Base-by-base conservation (phyloP, 2,329 filamentous ascomycete genomes). In the Fusarium coffeatum region DNA sequence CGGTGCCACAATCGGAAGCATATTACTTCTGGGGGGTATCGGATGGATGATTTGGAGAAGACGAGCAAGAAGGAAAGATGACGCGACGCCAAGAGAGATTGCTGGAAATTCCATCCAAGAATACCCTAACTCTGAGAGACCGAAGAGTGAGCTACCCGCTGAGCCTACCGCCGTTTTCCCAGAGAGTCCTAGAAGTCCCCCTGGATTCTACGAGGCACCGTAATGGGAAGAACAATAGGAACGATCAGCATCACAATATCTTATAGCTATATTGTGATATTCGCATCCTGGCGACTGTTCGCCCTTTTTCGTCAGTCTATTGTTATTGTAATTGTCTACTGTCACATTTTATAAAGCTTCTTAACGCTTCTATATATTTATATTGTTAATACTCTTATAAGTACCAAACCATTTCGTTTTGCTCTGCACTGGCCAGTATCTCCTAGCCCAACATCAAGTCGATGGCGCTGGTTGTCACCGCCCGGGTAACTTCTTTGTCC, bases 111-210 rank as follows among this genome's bases (percentile, higher is more conserved):
- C 5, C 12, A 30, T 6, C 8, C 56, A 40, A 11, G 20, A n/a
- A 3, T 30, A 18, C 3, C 3, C n/a, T 27, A 0, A 9, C 1
- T 41, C 18, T 11, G 56, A 59, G 30, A 59, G 56, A 6, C 51
- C 56, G 10, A 59, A 59, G 56, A 59, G 56, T 4, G 56, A 59
- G 30, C 25, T 59, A n/a, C 56, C 56, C 2, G 56, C 56, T 0
- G 56, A 59, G 5, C 56, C 56, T 8, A 28, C 55, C 15, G 9
- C 18, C 0, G 43, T 59, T 11, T 9, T 50, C 3, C 1, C 22
- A 8, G 49, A 37, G 8, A 32, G 41, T 2, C 56, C 51, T 0
- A n/a, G 41, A 6, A 16, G 41, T 8, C 56, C 51, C 18, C 25
- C 30, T 12, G 7, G 12, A 3, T 15, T 59, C 2, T 59, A 59